Percentiles rank a stretch among this genome's conserved stretches.
Conservation (phyloP, 2,329 filamentous ascomycete species). For the Fusarium armeniacum region DNA sequence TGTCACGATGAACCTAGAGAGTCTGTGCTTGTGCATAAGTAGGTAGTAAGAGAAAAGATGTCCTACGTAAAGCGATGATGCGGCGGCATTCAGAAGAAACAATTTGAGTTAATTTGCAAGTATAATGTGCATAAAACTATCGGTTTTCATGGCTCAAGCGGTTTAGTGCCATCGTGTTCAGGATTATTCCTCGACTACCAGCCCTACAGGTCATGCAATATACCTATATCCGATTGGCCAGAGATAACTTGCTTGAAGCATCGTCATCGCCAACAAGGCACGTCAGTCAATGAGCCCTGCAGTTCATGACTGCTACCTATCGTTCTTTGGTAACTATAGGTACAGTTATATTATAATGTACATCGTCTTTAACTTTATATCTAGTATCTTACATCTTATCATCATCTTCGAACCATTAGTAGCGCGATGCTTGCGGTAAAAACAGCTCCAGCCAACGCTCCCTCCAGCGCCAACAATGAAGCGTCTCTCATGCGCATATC, state of each 20-base stretch:
- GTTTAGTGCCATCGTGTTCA: slow-evolving; percentile 19
- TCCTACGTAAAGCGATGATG: not conserved
- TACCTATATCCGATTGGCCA: slow-evolving; percentile 34
- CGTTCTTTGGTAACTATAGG: not conserved
- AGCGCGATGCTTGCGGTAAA: slow-evolving; percentile 69
- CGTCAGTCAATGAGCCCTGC: not conserved
- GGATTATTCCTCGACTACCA: slow-evolving; percentile 28
- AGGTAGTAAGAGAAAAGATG: not conserved
- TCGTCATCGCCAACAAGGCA: slow-evolving; percentile 12
- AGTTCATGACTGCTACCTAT: not conserved
- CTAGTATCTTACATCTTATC: slow-evolving; percentile 35
- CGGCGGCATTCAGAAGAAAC: slow-evolving; percentile 3
- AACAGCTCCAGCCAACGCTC: slow-evolving; percentile 74
- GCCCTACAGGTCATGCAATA: slow-evolving; percentile 38
- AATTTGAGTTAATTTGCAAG: not conserved
- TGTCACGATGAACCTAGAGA: slow-evolving; percentile 9
- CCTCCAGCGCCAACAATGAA: slow-evolving; percentile 77
- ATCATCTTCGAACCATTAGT: slow-evolving; percentile 58
- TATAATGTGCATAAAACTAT: slow-evolving; percentile 6
- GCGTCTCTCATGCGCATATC: slow-evolving; percentile 77
- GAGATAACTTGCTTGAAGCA: slow-evolving; percentile 9
- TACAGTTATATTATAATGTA: slow-evolving; percentile 41
- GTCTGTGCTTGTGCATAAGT: not conserved
- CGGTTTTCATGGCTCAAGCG: slow-evolving; percentile 6
- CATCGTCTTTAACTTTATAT: slow-evolving; percentile 34